phyloP scores from a whole-genome alignment of 2,329 filamentous ascomycete genomes.

The Phialocephala subalpina region DNA sequence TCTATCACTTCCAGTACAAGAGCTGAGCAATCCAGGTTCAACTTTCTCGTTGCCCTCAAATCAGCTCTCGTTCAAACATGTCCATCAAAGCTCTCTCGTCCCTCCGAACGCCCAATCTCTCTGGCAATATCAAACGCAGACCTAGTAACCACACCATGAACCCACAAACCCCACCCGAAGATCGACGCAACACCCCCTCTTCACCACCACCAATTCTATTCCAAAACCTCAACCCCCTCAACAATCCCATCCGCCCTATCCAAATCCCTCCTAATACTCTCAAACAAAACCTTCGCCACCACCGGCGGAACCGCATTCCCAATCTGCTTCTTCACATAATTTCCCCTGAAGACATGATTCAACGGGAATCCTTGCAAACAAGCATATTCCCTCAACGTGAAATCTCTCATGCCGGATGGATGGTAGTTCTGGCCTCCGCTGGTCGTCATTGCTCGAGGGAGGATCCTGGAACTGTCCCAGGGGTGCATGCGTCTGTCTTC shows the following conservation, averaged over 20 bases:
- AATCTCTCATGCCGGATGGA: conserved; percentile 67
- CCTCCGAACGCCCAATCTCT: not conserved
- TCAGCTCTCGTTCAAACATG: not conserved
- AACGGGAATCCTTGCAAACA: conserved; percentile 74
- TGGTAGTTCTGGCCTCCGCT: conserved; percentile 70
- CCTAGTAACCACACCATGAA: not conserved
- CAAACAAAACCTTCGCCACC: conserved; percentile 54
- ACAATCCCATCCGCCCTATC: conserved; percentile 36
- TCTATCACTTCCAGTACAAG: no score
- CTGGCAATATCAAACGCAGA: not conserved
- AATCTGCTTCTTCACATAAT: conserved; percentile 67
- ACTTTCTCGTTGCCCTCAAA: no score
- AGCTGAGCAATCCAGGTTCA: no score
- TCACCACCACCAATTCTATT: conserved; percentile 4
- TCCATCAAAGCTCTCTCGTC: not conserved
- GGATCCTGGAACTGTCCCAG: conserved; percentile 56
- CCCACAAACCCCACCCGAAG: no score
- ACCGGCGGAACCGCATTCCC: conserved; percentile 81
- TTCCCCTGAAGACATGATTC: conserved; percentile 62
- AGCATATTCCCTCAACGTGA: conserved; percentile 74
- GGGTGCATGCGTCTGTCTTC: conserved; percentile 34
- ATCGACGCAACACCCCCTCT: not conserved
- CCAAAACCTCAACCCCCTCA: conserved; percentile 39
- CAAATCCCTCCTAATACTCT: conserved; percentile 49
- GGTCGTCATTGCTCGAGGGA: conserved; percentile 70